Evolutionary conservation across 2,329 filamentous ascomycete genomes (phyloP), one percentile per base, ranked within the genome.

Genomic region (Apiospora phragmitis): DNA sequence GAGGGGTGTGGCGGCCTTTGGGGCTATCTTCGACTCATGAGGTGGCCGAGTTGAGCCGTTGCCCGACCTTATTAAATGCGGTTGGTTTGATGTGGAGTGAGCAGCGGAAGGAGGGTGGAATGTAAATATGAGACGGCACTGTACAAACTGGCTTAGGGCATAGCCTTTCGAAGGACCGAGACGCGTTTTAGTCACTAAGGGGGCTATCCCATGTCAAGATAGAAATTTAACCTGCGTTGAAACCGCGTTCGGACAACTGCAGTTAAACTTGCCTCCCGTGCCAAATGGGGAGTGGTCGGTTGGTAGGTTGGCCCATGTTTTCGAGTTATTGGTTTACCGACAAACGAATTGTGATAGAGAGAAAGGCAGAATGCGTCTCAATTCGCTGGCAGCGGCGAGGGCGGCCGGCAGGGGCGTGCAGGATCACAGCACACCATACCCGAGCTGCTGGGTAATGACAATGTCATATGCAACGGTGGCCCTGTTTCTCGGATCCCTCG

Each of bases 1-100:
- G 47, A 74, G 77, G 49, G 79, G 79, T 0, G 73, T 82, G 14
- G 75, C 77, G 12, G 79, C 80, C 0, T 82, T 77, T 73, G 80
- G 80, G 9, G 79, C 81, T 6, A 80, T 82, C 26, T 82, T 80
- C 67, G 81, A 82, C 68, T 79, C 74, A 32, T 76, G 55, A 62
- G 32, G 12, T 32, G 29, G 51, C 9, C 29, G 4, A 4, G 29
- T 35, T 32, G 51, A 21, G 51, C 7, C 29, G 16, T 11, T 11
- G 51, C 29, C 29, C 7, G 9, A 59, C 51, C 16, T 4, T 29
- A 16, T 1, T 16, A 29, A 5, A 32, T 29, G 26, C 8, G 16
- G 14, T n/a, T 51, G 24, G 24, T 26, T 14, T 16, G 47, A 26
- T 26, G 47, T 3, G 24, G 24, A 26, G 4, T 16, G 24, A 29